phyloP scores from a whole-genome alignment of 1,284 basidiomycete genomes.

The Phellopilus nigrolimitatus region DNA sequence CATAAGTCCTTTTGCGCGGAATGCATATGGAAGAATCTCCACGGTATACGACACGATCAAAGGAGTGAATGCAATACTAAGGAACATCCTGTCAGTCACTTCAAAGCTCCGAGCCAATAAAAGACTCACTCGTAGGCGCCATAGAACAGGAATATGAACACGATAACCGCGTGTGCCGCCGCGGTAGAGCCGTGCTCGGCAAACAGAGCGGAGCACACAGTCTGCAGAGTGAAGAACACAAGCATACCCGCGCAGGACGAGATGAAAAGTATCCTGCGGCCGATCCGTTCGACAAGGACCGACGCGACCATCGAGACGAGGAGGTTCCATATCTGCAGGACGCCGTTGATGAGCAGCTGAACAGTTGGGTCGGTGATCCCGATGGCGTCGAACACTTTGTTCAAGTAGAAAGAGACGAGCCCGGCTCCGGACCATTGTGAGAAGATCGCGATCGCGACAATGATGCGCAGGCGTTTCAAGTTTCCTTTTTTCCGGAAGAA shows the following conservation, averaged over 20 bases:
- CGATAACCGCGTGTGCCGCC: slow-evolving; percentile 65
- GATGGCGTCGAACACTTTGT: slow-evolving; percentile 63
- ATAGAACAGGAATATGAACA: slow-evolving; percentile 74
- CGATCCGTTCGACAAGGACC: slow-evolving; percentile 52
- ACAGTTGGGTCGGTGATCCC: slow-evolving; percentile 60
- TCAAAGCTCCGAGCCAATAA: background rate
- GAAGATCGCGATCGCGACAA: slow-evolving; percentile 66
- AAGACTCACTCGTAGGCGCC: slow-evolving; percentile 56
- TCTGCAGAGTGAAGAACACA: slow-evolving; percentile 66
- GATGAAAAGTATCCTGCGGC: slow-evolving; percentile 64
- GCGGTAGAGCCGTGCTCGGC: slow-evolving; percentile 36
- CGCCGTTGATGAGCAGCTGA: slow-evolving; percentile 43
- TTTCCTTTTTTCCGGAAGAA: slow-evolving; percentile 59
- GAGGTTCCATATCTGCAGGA: slow-evolving; percentile 73
- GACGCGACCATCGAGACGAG: slow-evolving; percentile 56
- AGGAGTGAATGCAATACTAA: slow-evolving; percentile 65
- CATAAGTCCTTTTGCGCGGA: slow-evolving; percentile 78
- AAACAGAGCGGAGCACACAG: slow-evolving; percentile 63
- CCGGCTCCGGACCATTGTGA: slow-evolving; percentile 42
- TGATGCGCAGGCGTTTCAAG: slow-evolving; percentile 62
- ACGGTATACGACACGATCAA: slow-evolving; percentile 72
- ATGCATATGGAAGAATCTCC: slow-evolving; percentile 65
- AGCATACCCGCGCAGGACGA: slow-evolving; percentile 62
- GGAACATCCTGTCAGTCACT: slow-evolving; percentile 5
- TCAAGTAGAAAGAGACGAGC: slow-evolving; percentile 74